Evolutionary conservation across 2,329 filamentous ascomycete genomes (phyloP).

Genomic region (Colletotrichum sp.): DNA sequence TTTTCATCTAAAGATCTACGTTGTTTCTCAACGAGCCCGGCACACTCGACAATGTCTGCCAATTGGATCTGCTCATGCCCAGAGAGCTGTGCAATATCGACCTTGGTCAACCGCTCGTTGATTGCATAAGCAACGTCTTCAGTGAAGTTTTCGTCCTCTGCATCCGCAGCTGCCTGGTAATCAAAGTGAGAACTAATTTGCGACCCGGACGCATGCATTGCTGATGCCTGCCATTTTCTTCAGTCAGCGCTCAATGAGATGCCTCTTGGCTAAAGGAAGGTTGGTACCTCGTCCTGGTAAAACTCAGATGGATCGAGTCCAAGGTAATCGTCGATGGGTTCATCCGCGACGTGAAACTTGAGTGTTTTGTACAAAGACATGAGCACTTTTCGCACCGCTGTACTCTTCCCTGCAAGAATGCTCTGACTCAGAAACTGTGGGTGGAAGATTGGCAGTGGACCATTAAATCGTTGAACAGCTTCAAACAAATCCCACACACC

Average conservation of each 20-base stretch:
- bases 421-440: slow-evolving; percentile 90
- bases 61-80: slow-evolving; percentile 87
- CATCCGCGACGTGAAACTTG: slow-evolving; percentile 84
- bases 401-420: slow-evolving; percentile 79
- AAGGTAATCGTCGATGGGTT: slow-evolving; percentile 79
- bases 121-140: slow-evolving; percentile 74
- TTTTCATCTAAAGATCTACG: slow-evolving; percentile 90
- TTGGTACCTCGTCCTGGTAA: slow-evolving; percentile 44
- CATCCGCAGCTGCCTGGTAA: slow-evolving; percentile 36
- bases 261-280: neutral
- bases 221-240: neutral
- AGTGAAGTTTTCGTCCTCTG: slow-evolving; percentile 69
- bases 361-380: slow-evolving; percentile 75
- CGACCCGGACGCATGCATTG: slow-evolving; percentile 26
- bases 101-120: slow-evolving; percentile 76
- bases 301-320: slow-evolving; percentile 69
- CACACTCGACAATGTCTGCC: slow-evolving; percentile 84
- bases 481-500: slow-evolving; percentile 76
- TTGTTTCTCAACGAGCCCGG: slow-evolving; percentile 84
- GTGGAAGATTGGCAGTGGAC: slow-evolving; percentile 87
- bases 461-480: slow-evolving; percentile 83
- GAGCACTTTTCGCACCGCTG: slow-evolving; percentile 74
- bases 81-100: slow-evolving; percentile 80
- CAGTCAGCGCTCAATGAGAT: neutral
- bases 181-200: slow-evolving; percentile 43